phyloP scores from a whole-genome alignment of 1,284 basidiomycete genomes.

The Pyrrhoderma lamaoense region DNA sequence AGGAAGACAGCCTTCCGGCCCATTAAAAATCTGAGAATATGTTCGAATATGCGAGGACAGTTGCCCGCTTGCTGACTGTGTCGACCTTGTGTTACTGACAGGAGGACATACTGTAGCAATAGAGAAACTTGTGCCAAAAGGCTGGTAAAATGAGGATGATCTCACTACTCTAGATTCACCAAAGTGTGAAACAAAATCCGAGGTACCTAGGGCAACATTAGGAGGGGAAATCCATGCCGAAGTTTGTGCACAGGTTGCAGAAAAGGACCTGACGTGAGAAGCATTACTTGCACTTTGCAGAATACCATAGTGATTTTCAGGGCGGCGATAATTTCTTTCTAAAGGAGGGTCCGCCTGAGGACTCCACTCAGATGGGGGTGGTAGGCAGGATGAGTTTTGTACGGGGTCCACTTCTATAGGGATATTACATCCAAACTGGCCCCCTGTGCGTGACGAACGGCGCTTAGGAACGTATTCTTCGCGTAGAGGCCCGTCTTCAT shows the following conservation, averaged over 20 bases:
- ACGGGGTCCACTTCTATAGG: not conserved
- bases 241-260: not conserved
- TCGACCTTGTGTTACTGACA: conserved; percentile 50
- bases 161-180: not conserved
- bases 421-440: not conserved
- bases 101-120: conserved; percentile 19
- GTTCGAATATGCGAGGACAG: conserved; percentile 45
- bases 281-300: conserved; percentile 24
- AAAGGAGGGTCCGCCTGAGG: conserved; percentile 70
- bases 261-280: conserved; percentile 24
- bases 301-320: conserved; percentile 56
- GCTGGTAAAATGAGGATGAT: not conserved
- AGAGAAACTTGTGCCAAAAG: not conserved
- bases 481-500: conserved; percentile 71
- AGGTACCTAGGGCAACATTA: not conserved
- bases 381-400: conserved; percentile 32
- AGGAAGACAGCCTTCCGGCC: conserved; percentile 22
- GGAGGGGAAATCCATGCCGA: conserved; percentile 4
- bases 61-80: conserved; percentile 37
- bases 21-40: conserved; percentile 53
- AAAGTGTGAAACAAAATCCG: not conserved
- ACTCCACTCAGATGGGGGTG: conserved; percentile 75
- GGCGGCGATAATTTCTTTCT: conserved; percentile 41
- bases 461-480: conserved; percentile 73
- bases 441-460: conserved; percentile 29